Evolutionary conservation across 2,329 filamentous ascomycete species (phyloP).

Genomic region (Phaeosphaeriaceae sp.): DNA sequence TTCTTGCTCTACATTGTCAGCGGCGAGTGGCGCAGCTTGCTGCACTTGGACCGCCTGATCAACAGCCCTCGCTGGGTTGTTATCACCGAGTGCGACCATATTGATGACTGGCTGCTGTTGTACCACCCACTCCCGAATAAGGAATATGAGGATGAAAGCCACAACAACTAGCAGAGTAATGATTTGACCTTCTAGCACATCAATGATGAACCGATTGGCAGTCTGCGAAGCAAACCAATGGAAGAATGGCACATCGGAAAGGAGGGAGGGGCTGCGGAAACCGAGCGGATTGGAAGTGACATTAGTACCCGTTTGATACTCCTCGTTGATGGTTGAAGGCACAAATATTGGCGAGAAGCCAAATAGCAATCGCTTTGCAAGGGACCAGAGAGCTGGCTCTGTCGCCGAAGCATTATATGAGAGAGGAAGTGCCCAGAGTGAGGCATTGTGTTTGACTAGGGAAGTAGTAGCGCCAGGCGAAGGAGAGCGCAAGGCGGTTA

Average conservation of each 20-base stretch:
- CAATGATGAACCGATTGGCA: conserved; percentile 80
- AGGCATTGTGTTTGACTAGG: conserved; percentile 19
- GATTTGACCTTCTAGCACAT: conserved; percentile 88
- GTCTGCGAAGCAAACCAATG: conserved; percentile 63
- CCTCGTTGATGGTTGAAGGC: conserved; percentile 30
- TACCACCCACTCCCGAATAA: conserved; percentile 97
- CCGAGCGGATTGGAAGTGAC: conserved; percentile 34
- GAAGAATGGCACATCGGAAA: conserved; percentile 66
- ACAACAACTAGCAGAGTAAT: conserved; percentile 92
- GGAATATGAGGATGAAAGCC: conserved; percentile 93
- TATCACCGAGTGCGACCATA: conserved; percentile 60
- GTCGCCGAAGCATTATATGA: conserved; percentile 45
- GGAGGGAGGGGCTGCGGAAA: conserved; percentile 44
- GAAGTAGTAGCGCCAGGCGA: conserved; percentile 27
- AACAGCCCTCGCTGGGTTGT: conserved; percentile 33
- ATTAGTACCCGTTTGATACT: conserved; percentile 33
- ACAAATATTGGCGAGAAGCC: conserved; percentile 33
- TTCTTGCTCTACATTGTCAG: not conserved
- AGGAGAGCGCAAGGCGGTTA: conserved; percentile 24
- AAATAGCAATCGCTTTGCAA: conserved; percentile 54
- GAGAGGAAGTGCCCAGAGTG: conserved; percentile 41
- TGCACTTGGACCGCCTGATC: conserved; percentile 34
- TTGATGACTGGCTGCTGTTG: conserved; percentile 96
- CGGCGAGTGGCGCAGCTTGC: conserved; percentile 8
- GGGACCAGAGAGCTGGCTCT: conserved; percentile 55